Conservation (phyloP, 2,329 filamentous ascomycete species). For the Scleromitrula shiraiana region DNA sequence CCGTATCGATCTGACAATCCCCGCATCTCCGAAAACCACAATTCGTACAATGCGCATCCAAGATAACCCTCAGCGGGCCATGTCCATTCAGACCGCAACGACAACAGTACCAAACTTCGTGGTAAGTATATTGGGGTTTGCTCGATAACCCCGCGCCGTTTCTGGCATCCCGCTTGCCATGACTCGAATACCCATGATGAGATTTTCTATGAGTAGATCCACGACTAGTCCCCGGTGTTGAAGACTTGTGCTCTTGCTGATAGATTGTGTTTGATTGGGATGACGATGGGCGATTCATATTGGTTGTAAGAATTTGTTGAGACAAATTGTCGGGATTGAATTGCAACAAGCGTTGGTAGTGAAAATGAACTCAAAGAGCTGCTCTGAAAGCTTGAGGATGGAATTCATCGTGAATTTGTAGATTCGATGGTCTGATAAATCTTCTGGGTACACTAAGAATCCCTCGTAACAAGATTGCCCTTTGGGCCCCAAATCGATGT, state of each 20-base stretch:
- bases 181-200: background rate
- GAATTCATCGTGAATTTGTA: too few species aligned
- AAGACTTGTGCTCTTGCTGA: background rate
- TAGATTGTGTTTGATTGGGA: background rate
- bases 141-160: background rate
- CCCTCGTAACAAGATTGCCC: too few species aligned
- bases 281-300: background rate
- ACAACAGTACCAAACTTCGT: constrained; percentile 4
- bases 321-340: background rate
- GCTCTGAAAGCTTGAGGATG: background rate
- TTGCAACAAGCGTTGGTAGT: background rate
- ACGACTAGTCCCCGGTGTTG: background rate
- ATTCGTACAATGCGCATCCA: background rate
- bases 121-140: background rate
- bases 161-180: background rate
- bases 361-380: background rate
- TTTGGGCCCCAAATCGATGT: too few species aligned
- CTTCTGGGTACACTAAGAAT: too few species aligned
- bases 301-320: background rate
- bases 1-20: background rate
- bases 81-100: background rate
- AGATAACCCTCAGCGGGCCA: background rate
- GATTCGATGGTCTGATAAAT: too few species aligned
- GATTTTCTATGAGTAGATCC: background rate
- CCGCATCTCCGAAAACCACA: background rate